phyloP scores from a whole-genome alignment of 2,329 filamentous ascomycete species.

The Scedosporium dehoogii region DNA sequence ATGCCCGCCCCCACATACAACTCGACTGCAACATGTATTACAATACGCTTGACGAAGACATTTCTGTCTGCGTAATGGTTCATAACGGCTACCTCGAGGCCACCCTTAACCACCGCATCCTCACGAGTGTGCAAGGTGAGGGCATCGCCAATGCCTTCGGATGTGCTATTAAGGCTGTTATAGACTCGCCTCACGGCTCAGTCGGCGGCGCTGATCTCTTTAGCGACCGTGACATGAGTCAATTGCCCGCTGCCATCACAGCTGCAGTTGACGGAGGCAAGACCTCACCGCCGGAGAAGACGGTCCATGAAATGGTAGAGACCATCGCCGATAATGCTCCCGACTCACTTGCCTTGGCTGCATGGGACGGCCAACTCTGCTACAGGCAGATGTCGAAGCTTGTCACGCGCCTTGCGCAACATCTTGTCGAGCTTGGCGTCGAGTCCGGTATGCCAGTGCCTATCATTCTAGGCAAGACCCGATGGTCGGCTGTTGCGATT shows the following conservation, averaged over 20 bases:
- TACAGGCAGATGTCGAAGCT: conserved; percentile 29
- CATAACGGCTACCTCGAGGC: conserved; percentile 28
- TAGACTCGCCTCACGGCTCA: conserved; percentile 28
- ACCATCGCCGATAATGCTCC: conserved; percentile 27
- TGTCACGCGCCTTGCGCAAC: conserved; percentile 27
- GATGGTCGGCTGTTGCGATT: conserved; percentile 59
- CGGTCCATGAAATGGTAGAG: conserved; percentile 35
- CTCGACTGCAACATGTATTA: conserved; percentile 24
- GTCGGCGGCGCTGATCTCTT: conserved; percentile 42
- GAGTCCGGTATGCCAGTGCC: conserved; percentile 47
- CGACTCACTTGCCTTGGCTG: conserved; percentile 29
- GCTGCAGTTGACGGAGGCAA: conserved; percentile 15
- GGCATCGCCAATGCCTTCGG: conserved; percentile 44
- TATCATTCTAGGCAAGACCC: conserved; percentile 59
- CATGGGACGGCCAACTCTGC: conserved; percentile 34
- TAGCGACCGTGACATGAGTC: conserved; percentile 43
- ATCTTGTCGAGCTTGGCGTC: conserved; percentile 41
- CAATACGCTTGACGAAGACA: conserved; percentile 34
- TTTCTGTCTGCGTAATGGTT: conserved; percentile 35
- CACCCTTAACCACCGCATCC: conserved; percentile 33
- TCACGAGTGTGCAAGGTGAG: conserved; percentile 31
- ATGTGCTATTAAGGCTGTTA: conserved; percentile 35
- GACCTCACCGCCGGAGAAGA: conserved; percentile 27
- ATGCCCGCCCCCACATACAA: conserved; percentile 17
- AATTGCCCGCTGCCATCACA: conserved; percentile 26